A percentile compares a stretch with the other conserved stretches of the same genome.
Evolutionary conservation across 78 protist genomes (phyloP).

Genomic region (Dictyostelium capitatum): DNA sequence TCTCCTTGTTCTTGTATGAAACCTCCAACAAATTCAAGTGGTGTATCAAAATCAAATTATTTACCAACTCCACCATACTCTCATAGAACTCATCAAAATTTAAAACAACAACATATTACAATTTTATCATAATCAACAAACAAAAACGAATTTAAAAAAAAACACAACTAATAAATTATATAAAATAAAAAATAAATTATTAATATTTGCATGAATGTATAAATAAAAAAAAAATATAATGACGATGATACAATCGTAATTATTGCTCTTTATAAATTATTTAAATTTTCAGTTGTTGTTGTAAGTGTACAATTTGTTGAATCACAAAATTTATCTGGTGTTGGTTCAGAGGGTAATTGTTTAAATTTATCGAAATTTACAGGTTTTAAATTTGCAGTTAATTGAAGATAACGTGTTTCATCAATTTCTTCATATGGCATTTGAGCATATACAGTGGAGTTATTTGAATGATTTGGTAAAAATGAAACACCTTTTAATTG

Average conservation of each 20-base stretch:
- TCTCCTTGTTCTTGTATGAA: slow-evolving; percentile 31
- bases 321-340: slow-evolving; percentile 79
- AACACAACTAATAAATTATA: too few species aligned
- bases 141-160: too few species aligned
- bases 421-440: slow-evolving; percentile 81
- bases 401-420: background rate
- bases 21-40: background rate
- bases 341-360: background rate
- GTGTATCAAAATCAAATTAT: background rate
- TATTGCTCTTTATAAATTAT: background rate
- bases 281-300: background rate
- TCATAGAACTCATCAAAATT: slow-evolving; percentile 15
- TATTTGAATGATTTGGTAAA: slow-evolving; percentile 34
- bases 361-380: slow-evolving; percentile 12
- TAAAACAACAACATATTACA: slow-evolving; percentile 20
- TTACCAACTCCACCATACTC: slow-evolving; percentile 5
- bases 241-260: too few species aligned
- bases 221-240: too few species aligned
- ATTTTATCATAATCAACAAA: background rate
- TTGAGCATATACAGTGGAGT: slow-evolving; percentile 14
- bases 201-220: too few species aligned
- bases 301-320: slow-evolving; percentile 39
- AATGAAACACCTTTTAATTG: slow-evolving; percentile 93
- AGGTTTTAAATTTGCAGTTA: slow-evolving; percentile 28
- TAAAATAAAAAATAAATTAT: too few species aligned